These are phyloP conservation scores for Tylopilus orsonianus DNA, from an alignment of 1,284 basidiomycete genomes.

Conservation along the genomic window DNA sequence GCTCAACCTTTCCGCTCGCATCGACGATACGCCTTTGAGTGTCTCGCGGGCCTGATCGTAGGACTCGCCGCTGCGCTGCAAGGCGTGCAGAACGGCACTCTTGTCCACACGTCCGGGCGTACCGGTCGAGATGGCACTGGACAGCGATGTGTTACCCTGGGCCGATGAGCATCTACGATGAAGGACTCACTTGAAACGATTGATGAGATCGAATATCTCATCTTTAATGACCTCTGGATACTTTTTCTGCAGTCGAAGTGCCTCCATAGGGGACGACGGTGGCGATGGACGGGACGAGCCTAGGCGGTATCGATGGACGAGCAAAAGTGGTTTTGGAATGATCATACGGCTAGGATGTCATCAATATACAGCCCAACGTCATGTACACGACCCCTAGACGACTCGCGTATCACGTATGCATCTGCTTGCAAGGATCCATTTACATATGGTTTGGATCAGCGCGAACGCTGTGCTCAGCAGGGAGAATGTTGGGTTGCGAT, in stretches of 20 bases:
- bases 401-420: constrained; percentile 19
- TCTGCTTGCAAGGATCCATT: constrained; percentile 18
- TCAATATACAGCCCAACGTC: constrained; percentile 33
- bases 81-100: constrained; percentile 70
- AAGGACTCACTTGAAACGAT: constrained; percentile 86
- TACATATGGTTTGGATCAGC: constrained; percentile 16
- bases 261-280: constrained; percentile 62
- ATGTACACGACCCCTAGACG: constrained; percentile 22
- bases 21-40: constrained; percentile 93
- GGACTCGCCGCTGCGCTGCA: constrained; percentile 81
- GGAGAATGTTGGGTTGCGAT: constrained; percentile 1
- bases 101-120: constrained; percentile 87
- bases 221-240: constrained; percentile 90
- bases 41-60: constrained; percentile 91
- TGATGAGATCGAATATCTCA: constrained; percentile 92
- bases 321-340: constrained; percentile 12
- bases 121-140: constrained; percentile 82
- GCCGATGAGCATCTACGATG: not conserved
- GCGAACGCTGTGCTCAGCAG: constrained; percentile 17
- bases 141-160: not conserved
- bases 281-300: constrained; percentile 15
- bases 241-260: constrained; percentile 88
- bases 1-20: constrained; percentile 92
- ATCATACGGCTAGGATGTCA: no score
- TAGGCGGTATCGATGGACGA: constrained; percentile 11